These are phyloP conservation scores for Phascolomyces articulosus DNA, from an alignment of 371 early-diverging fungal species.

Conservation along the genomic window DNA sequence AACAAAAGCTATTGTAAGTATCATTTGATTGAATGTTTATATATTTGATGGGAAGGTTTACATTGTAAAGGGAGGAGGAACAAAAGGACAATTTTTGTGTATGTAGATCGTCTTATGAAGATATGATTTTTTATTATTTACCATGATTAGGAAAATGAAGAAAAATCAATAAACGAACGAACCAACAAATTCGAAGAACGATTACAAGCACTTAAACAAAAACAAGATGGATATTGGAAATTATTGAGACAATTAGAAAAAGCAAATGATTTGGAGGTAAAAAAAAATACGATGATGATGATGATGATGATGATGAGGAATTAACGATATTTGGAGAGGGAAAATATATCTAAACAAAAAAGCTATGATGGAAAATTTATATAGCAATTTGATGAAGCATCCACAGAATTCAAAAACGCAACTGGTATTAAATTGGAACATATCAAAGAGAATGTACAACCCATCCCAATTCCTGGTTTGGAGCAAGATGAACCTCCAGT, in stretches of 20 bases:
- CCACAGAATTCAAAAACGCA: constrained; percentile 18
- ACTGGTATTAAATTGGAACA: constrained; percentile 33
- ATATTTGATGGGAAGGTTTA: no score
- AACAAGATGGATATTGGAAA: constrained; percentile 44
- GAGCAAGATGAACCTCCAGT: constrained; percentile 23
- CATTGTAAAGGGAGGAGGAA: no score
- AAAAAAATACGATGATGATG: no score
- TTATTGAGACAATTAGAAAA: constrained; percentile 41
- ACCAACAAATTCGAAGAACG: constrained; percentile 36
- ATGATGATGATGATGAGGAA: no score
- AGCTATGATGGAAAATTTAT: no score
- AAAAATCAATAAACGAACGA: constrained; percentile 29
- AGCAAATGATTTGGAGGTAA: constrained; percentile 47
- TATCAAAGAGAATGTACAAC: constrained; percentile 14
- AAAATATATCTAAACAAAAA: not conserved
- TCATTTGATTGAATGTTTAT: not conserved
- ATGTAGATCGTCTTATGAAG: no score
- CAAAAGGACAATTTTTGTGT: not conserved
- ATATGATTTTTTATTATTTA: no score
- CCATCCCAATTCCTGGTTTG: constrained; percentile 35
- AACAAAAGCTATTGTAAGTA: constrained; percentile 29
- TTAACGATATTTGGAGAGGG: not conserved
- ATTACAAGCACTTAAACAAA: constrained; percentile 37
- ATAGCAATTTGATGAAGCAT: constrained; percentile 27
- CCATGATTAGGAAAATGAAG: constrained; percentile 31